These are phyloP conservation scores for Eucalyptus paniculata DNA, from an alignment of 345 rosid species.

Conservation along the genomic window DNA sequence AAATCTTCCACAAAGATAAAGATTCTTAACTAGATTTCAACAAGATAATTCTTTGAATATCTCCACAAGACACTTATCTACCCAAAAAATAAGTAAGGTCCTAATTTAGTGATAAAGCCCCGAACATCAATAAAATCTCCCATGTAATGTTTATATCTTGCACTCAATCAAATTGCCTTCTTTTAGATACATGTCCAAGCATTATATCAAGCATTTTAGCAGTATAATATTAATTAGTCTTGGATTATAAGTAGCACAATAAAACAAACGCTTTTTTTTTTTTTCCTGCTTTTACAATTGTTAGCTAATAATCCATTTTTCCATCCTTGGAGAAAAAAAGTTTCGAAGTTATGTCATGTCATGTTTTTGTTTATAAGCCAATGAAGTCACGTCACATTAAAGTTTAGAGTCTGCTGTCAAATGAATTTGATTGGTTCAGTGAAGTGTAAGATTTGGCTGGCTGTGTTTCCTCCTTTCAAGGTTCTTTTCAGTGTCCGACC, in stretches of 20 bases:
- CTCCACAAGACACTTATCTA: not conserved
- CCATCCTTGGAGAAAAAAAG: not conserved
- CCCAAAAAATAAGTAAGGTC: not conserved
- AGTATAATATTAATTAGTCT: not conserved
- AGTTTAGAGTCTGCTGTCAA: not conserved
- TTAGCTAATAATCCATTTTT: not conserved
- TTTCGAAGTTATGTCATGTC: not conserved
- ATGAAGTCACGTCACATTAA: not conserved
- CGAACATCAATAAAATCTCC: not conserved
- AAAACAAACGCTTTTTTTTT: not conserved
- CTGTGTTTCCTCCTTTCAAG: not conserved
- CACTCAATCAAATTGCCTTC: not conserved
- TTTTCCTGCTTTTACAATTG: not conserved
- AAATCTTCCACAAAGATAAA: not conserved
- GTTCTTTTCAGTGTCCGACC: not conserved
- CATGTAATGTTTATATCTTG: not conserved
- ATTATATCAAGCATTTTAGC: not conserved
- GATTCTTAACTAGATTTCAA: not conserved
- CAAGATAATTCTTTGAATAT: not conserved
- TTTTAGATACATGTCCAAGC: not conserved
- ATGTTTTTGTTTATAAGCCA: not conserved
- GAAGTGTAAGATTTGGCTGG: not conserved
- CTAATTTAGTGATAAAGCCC: not conserved
- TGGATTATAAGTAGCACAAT: not conserved
- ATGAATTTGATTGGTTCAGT: not conserved